Evolutionary conservation across 805 yeast species (phyloP).

Genomic region (Jamesozyma gamospora): DNA sequence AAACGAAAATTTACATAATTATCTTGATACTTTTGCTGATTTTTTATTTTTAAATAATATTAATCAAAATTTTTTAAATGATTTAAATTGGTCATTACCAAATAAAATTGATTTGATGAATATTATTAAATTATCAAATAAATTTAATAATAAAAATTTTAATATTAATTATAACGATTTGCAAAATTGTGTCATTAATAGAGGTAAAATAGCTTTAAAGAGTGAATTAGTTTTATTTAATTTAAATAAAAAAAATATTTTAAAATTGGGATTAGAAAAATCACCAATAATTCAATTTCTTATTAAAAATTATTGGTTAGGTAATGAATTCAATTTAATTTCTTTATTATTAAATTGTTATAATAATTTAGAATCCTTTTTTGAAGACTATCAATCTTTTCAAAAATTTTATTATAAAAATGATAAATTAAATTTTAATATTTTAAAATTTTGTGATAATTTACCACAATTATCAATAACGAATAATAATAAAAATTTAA

Average conservation of each 20-base stretch:
- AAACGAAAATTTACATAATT: slow-evolving; percentile 46
- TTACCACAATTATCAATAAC: too few relatives aligned
- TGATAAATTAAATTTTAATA: too few relatives aligned
- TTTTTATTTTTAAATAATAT: slow-evolving; percentile 36
- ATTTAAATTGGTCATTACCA: slow-evolving; percentile 36
- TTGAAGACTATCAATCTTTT: too few relatives aligned
- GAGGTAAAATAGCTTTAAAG: slow-evolving; percentile 44
- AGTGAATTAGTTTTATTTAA: slow-evolving; percentile 33
- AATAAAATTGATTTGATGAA: slow-evolving; percentile 31
- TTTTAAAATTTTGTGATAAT: too few relatives aligned
- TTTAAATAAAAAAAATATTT: slow-evolving; percentile 7
- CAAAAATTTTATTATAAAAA: too few relatives aligned
- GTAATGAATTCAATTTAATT: slow-evolving; percentile 20
- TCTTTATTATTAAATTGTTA: slow-evolving; percentile 16
- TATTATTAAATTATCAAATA: slow-evolving; percentile 24
- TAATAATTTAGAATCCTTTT: slow-evolving; percentile 7
- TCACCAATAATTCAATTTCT: slow-evolving; percentile 17
- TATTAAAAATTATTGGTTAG: slow-evolving; percentile 19
- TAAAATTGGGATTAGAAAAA: slow-evolving; percentile 10
- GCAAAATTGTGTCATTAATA: slow-evolving; percentile 40
- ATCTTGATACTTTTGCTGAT: slow-evolving; percentile 57
- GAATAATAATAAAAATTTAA: too few relatives aligned
- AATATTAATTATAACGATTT: slow-evolving; percentile 28
- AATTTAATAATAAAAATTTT: too few relatives aligned
- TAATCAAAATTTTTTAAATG: slow-evolving; percentile 17